Evolutionary conservation across 176 grass and related monocot species (phyloP).

Genomic region (Cenchrus americanus): DNA sequence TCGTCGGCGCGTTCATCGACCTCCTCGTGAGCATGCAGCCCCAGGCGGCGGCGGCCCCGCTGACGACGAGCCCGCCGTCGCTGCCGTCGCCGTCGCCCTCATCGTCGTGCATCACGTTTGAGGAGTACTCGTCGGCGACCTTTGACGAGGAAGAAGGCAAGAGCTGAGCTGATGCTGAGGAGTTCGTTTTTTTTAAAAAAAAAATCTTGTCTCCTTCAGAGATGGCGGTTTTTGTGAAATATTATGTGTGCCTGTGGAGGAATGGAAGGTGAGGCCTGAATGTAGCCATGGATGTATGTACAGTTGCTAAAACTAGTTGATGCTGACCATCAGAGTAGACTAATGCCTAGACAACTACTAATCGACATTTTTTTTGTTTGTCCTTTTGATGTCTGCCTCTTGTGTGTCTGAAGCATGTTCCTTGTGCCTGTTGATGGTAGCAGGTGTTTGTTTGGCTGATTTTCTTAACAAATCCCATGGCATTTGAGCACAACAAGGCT

Average conservation of each 20-base stretch:
- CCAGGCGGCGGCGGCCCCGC: not conserved
- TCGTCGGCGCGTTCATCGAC: slow-evolving; percentile 80
- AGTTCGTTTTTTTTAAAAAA: not conserved
- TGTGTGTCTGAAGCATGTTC: not conserved
- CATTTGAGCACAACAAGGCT: not conserved
- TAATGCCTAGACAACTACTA: slow-evolving; percentile 33
- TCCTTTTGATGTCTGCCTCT: slow-evolving; percentile 14
- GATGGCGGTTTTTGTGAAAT: slow-evolving; percentile 18
- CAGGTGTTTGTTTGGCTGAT: slow-evolving; percentile 5
- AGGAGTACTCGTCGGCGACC: slow-evolving; percentile 58
- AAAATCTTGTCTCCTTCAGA: slow-evolving; percentile 21
- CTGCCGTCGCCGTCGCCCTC: slow-evolving; percentile 53
- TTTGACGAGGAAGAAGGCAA: slow-evolving; percentile 43
- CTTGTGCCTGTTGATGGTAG: not conserved
- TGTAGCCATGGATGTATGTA: slow-evolving; percentile 39
- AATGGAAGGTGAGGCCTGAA: slow-evolving; percentile 36
- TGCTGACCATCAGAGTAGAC: slow-evolving; percentile 41
- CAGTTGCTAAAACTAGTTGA: slow-evolving; percentile 53
- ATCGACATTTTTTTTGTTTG: slow-evolving; percentile 19
- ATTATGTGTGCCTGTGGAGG: slow-evolving; percentile 17
- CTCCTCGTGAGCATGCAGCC: slow-evolving; percentile 55
- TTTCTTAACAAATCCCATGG: not conserved
- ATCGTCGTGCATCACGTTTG: slow-evolving; percentile 75
- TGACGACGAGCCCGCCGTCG: slow-evolving; percentile 4
- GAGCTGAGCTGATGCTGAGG: slow-evolving; percentile 31